Evolutionary conservation across 1,284 basidiomycete genomes (phyloP).

Genomic region (Schizophyllum commune): DNA sequence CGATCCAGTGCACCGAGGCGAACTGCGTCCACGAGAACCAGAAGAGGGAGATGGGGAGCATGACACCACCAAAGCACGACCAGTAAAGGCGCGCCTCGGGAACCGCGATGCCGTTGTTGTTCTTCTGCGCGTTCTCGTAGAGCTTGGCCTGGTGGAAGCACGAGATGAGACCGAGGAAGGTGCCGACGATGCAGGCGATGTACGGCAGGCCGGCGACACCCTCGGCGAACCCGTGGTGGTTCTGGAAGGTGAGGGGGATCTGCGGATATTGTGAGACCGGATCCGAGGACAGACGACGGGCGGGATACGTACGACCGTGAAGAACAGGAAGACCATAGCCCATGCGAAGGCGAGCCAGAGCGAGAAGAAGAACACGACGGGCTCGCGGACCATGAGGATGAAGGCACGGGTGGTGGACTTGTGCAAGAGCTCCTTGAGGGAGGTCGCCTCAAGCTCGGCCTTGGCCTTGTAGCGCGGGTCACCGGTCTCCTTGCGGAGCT

Average conservation of each 20-base stretch:
- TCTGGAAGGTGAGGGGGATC: not conserved
- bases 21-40: constrained; percentile 59
- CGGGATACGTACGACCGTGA: not conserved
- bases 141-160: constrained; percentile 54
- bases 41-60: constrained; percentile 60
- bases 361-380: constrained; percentile 35
- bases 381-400: constrained; percentile 31
- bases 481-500: constrained; percentile 26
- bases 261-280: not conserved
- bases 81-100: constrained; percentile 70
- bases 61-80: constrained; percentile 56
- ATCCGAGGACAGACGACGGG: not conserved
- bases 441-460: constrained; percentile 23
- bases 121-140: not conserved
- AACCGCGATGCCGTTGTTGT: not conserved
- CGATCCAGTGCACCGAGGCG: constrained; percentile 47
- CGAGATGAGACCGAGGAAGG: constrained; percentile 44
- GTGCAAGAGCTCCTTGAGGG: constrained; percentile 22
- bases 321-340: not conserved
- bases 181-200: constrained; percentile 45
- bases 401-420: constrained; percentile 30
- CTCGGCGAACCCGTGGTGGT: not conserved
- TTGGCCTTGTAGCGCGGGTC: constrained; percentile 23
- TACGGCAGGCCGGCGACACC: not conserved
- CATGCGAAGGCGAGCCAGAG: constrained; percentile 18